These are phyloP conservation scores for Aspergillus hancockii DNA, from an alignment of 495 filamentous ascomycete species.

Conservation along the genomic window DNA sequence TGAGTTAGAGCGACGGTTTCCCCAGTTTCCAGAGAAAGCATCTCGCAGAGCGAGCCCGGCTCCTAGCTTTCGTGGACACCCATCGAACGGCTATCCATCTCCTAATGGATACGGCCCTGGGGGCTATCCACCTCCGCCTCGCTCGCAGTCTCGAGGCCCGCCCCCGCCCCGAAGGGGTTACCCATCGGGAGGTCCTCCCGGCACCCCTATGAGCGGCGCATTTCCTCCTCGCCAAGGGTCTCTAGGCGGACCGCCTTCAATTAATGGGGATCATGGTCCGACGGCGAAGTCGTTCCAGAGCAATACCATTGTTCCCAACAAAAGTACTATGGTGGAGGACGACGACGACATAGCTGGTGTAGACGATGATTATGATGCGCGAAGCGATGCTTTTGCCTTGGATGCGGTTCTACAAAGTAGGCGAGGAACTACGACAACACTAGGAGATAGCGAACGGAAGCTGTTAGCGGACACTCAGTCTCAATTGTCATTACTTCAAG, in stretches of 20 bases:
- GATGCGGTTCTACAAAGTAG: slow-evolving; percentile 57
- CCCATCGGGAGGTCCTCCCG: slow-evolving; percentile 40
- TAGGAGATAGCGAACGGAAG: slow-evolving; percentile 67
- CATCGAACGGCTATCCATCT: slow-evolving; percentile 48
- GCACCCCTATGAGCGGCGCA: slow-evolving; percentile 31
- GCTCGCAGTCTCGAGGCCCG: slow-evolving; percentile 44
- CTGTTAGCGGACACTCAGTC: slow-evolving; percentile 73
- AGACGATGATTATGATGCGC: slow-evolving; percentile 64
- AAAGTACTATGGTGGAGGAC: slow-evolving; percentile 97
- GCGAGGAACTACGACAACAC: slow-evolving; percentile 52
- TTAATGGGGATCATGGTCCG: slow-evolving; percentile 53
- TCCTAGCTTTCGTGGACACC: slow-evolving; percentile 55
- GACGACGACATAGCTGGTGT: slow-evolving; percentile 69
- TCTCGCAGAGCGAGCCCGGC: slow-evolving; percentile 70
- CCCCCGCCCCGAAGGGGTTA: slow-evolving; percentile 41
- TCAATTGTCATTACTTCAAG: slow-evolving; percentile 72
- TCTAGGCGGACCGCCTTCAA: slow-evolving; percentile 45
- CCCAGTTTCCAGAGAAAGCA: slow-evolving; percentile 69
- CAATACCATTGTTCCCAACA: slow-evolving; percentile 95
- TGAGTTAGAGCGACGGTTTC: slow-evolving; percentile 89
- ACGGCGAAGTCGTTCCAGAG: slow-evolving; percentile 90
- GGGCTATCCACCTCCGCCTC: slow-evolving; percentile 36
- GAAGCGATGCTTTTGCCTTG: slow-evolving; percentile 64
- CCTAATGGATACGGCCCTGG: slow-evolving; percentile 41
- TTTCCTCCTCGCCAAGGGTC: slow-evolving; percentile 50